Conservation (phyloP, 352 stramenopile genomes). For the Plasmopara muralis region DNA sequence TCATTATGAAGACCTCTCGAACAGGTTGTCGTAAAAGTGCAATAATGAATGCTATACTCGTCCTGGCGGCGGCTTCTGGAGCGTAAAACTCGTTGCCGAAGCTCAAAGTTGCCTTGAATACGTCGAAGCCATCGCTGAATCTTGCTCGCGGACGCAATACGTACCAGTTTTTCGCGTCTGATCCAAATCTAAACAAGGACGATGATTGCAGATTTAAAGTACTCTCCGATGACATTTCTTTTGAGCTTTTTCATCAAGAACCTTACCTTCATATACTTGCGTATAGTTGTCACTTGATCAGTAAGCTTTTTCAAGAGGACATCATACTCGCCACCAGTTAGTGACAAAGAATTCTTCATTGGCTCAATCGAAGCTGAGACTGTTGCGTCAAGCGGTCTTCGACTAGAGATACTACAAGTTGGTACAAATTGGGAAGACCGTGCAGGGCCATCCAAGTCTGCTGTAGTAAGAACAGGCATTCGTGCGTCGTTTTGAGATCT, state of each 20-base stretch:
- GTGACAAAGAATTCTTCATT: slow-evolving; percentile 3
- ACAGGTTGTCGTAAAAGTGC: slow-evolving; percentile 11
- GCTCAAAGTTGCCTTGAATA: slow-evolving; percentile 2
- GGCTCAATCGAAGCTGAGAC: slow-evolving; percentile 1
- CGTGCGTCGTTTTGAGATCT: slow-evolving; percentile 5
- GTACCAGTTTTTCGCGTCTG: slow-evolving; percentile 56
- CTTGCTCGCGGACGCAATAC: slow-evolving; percentile 33
- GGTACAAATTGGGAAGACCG: not conserved
- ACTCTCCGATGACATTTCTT: not conserved
- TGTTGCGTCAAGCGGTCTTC: slow-evolving; percentile 5
- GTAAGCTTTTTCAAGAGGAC: slow-evolving; percentile 24
- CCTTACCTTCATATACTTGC: slow-evolving; percentile 66
- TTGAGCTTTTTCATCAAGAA: not conserved
- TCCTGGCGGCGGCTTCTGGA: slow-evolving; percentile 7
- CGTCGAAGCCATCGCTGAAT: slow-evolving; percentile 38
- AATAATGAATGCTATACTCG: slow-evolving; percentile 26
- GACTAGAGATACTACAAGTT: slow-evolving; percentile 8
- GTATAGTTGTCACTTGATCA: slow-evolving; percentile 47
- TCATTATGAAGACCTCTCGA: slow-evolving; percentile 4
- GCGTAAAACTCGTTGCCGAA: slow-evolving; percentile 10
- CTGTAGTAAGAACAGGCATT: slow-evolving; percentile 12
- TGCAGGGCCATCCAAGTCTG: slow-evolving; percentile 7
- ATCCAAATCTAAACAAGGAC: slow-evolving; percentile 39
- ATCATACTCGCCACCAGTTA: slow-evolving; percentile 7
- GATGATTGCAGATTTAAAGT: not conserved